phyloP scores from a whole-genome alignment of 1,284 basidiomycete species.

The Ganoderma boninense region DNA sequence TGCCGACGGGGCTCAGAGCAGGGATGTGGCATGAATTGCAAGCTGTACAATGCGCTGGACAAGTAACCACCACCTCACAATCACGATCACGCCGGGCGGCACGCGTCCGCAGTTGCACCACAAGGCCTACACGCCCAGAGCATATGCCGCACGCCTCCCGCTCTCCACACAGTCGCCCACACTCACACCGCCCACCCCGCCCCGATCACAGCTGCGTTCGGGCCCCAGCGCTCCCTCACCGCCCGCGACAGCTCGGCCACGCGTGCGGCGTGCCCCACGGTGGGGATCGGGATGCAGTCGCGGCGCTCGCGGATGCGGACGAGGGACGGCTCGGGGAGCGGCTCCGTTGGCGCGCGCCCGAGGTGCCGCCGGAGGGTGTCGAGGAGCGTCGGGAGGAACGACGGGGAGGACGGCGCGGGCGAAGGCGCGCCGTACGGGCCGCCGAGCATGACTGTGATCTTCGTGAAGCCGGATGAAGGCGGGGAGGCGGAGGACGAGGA shows the following conservation, averaged over 20 bases:
- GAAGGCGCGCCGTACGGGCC: slow-evolving; percentile 72
- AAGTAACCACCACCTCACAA: not conserved
- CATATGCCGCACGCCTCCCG: slow-evolving; percentile 63
- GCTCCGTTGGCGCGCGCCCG: slow-evolving; percentile 22
- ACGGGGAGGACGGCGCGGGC: slow-evolving; percentile 39
- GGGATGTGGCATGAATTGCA: not conserved
- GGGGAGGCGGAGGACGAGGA: no score
- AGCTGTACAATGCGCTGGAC: not conserved
- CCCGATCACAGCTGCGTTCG: slow-evolving; percentile 79
- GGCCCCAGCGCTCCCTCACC: slow-evolving; percentile 58
- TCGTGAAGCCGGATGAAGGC: slow-evolving; percentile 52
- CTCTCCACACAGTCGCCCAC: slow-evolving; percentile 89
- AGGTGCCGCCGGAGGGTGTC: slow-evolving; percentile 64
- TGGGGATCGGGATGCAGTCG: slow-evolving; percentile 86
- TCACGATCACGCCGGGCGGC: not conserved
- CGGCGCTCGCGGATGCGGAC: slow-evolving; percentile 65
- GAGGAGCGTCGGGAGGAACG: slow-evolving; percentile 49
- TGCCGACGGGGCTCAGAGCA: not conserved
- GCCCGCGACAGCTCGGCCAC: slow-evolving; percentile 67
- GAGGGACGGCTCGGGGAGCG: slow-evolving; percentile 67
- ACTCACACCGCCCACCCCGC: slow-evolving; percentile 90
- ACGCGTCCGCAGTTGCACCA: not conserved
- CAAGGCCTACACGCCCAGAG: slow-evolving; percentile 25
- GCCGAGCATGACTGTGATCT: slow-evolving; percentile 93
- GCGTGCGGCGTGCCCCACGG: slow-evolving; percentile 77